Conservation (phyloP, 495 filamentous ascomycete species). For the Penicillium longicatenatum region DNA sequence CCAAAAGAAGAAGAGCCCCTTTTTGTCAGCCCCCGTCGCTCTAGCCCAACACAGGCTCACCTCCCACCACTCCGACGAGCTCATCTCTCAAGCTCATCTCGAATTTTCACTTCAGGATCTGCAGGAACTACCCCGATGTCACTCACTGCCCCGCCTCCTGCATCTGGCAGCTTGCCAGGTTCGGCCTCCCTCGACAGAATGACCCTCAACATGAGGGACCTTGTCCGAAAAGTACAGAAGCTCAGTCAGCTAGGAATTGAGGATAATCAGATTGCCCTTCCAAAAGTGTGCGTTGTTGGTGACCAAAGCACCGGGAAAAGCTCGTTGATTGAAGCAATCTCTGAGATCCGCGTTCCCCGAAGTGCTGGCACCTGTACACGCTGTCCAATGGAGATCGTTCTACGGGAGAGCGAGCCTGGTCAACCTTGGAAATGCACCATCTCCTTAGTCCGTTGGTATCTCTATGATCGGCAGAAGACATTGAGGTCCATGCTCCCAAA, state of each 20-base stretch:
- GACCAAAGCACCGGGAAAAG: conserved; percentile 83
- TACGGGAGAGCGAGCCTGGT: conserved; percentile 50
- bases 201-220: conserved; percentile 39
- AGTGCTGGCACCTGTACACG: conserved; percentile 71
- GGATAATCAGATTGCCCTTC: conserved; percentile 60
- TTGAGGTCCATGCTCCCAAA: conserved; percentile 19
- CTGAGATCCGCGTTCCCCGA: conserved; percentile 74
- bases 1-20: neutral
- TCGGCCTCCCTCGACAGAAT: conserved; percentile 31
- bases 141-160: no score
- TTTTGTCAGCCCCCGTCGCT: neutral
- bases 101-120: no score
- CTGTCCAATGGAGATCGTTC: conserved; percentile 77
- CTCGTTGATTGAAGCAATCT: conserved; percentile 77
- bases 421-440: conserved; percentile 64
- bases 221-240: conserved; percentile 51
- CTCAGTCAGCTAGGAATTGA: conserved; percentile 52
- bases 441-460: conserved; percentile 59
- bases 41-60: neutral
- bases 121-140: no score
- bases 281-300: conserved; percentile 77
- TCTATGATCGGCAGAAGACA: conserved; percentile 38
- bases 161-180: neutral
- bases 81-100: neutral
- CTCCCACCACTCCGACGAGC: no score